These are phyloP conservation scores for Pythium folliculosum DNA, from an alignment of 352 stramenopile genomes.

Conservation along the genomic window DNA sequence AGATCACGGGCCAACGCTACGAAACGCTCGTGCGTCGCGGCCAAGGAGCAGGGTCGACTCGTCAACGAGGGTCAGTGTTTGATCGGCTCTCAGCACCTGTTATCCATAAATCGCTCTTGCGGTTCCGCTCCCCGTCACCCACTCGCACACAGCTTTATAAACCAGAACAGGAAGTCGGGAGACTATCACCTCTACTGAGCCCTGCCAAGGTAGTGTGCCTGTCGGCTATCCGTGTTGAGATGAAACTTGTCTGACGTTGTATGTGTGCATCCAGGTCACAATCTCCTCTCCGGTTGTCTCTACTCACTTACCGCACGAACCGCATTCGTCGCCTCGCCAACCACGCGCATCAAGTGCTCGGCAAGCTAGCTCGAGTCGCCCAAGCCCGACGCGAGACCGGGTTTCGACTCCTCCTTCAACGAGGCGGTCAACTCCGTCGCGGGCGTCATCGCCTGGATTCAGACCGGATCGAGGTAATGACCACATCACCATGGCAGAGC, in stretches of 20 bases:
- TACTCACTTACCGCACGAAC: not conserved
- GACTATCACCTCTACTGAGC: not conserved
- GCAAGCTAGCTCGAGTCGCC: not conserved
- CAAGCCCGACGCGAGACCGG: conserved; percentile 7
- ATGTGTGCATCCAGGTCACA: not conserved
- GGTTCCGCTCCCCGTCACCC: conserved; percentile 15
- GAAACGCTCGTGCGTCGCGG: conserved; percentile 3
- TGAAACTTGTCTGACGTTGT: too few species aligned
- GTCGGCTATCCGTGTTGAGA: too few species aligned
- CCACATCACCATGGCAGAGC: conserved; percentile 41
- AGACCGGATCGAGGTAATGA: conserved; percentile 3
- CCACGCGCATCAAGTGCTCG: not conserved
- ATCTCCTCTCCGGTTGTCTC: conserved; percentile 10
- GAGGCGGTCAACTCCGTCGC: not conserved
- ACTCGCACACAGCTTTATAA: conserved; percentile 1
- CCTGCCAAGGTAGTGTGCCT: conserved; percentile 2
- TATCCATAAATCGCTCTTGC: conserved; percentile 18
- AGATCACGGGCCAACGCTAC: conserved; percentile 39
- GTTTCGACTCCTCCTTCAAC: conserved; percentile 7
- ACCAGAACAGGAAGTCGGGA: not conserved
- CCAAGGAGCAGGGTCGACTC: not conserved
- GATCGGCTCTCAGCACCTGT: conserved; percentile 39
- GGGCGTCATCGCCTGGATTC: conserved; percentile 23
- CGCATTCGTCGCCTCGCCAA: not conserved
- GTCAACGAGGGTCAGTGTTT: conserved; percentile 35